Conservation (phyloP, 345 rosid genomes). For the Linum trigynum region DNA sequence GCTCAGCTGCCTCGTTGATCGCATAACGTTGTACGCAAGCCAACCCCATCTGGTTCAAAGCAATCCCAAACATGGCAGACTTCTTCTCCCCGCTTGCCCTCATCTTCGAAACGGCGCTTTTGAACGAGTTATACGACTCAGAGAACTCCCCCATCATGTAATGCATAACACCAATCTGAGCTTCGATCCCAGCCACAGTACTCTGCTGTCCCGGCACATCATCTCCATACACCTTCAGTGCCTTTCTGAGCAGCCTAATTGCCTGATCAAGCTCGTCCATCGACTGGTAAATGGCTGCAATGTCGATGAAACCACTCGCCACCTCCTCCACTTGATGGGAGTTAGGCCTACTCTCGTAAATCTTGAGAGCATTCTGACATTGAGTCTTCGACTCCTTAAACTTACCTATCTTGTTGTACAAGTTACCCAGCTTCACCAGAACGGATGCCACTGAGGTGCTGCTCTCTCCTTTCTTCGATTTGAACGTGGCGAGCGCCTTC, state of each 20-base stretch:
- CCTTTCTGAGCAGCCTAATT: constrained; percentile 56
- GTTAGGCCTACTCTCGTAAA: constrained; percentile 41
- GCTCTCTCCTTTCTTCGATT: constrained; percentile 65
- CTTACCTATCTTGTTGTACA: constrained; percentile 74
- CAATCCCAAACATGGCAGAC: constrained; percentile 67
- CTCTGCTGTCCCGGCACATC: constrained; percentile 63
- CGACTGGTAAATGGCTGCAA: constrained; percentile 78
- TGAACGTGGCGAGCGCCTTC: constrained; percentile 70
- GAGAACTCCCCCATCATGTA: constrained; percentile 72
- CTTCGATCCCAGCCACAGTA: constrained; percentile 79
- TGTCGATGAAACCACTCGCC: constrained; percentile 69
- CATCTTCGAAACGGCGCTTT: constrained; percentile 54
- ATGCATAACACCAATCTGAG: constrained; percentile 84
- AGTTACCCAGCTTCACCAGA: constrained; percentile 75
- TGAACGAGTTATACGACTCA: constrained; percentile 60
- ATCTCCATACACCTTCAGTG: constrained; percentile 41
- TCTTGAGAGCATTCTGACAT: constrained; percentile 71
- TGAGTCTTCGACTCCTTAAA: constrained; percentile 67
- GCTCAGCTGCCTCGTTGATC: constrained; percentile 77
- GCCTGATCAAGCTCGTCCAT: constrained; percentile 62
- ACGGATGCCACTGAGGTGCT: constrained; percentile 81
- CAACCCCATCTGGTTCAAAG: constrained; percentile 87
- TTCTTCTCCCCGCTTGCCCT: constrained; percentile 73
- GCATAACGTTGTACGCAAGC: constrained; percentile 64
- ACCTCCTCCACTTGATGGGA: constrained; percentile 47